phyloP scores from a whole-genome alignment of 176 grass and related monocot species.

The Aegilops speltoides region DNA sequence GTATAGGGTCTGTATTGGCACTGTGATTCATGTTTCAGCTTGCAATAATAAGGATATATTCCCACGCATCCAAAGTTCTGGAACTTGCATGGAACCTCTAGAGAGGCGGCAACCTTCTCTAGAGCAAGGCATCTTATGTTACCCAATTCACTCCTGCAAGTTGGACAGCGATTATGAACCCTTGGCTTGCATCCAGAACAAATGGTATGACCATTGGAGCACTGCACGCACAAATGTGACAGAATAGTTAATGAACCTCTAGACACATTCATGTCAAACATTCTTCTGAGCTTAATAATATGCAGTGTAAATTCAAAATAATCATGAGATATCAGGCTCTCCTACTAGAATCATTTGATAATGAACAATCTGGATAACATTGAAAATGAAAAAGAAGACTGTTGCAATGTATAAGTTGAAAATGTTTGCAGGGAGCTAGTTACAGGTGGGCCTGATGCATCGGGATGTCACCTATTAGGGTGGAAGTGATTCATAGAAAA shows the following conservation, averaged over 20 bases:
- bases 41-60: conserved; percentile 93
- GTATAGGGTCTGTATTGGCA: conserved; percentile 79
- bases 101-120: conserved; percentile 86
- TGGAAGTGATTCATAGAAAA: not conserved
- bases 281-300: not conserved
- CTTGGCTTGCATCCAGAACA: conserved; percentile 90
- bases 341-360: not conserved
- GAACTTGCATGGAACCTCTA: conserved; percentile 93
- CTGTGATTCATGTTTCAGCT: conserved; percentile 90
- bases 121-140: conserved; percentile 94
- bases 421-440: not conserved
- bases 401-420: not conserved
- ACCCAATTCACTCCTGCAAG: conserved; percentile 89
- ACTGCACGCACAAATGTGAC: conserved; percentile 50
- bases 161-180: conserved; percentile 93
- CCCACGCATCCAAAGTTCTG: conserved; percentile 85
- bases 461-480: not conserved
- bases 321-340: not conserved
- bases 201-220: conserved; percentile 90
- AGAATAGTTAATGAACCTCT: not conserved
- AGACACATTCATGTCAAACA: not conserved
- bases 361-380: not conserved
- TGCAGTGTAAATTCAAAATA: not conserved
- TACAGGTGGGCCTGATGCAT: not conserved
- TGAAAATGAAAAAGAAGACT: not conserved